Evolutionary conservation across 108 stramenopile species (phyloP).

Genomic region (Phaeodactylum tricornutum): DNA sequence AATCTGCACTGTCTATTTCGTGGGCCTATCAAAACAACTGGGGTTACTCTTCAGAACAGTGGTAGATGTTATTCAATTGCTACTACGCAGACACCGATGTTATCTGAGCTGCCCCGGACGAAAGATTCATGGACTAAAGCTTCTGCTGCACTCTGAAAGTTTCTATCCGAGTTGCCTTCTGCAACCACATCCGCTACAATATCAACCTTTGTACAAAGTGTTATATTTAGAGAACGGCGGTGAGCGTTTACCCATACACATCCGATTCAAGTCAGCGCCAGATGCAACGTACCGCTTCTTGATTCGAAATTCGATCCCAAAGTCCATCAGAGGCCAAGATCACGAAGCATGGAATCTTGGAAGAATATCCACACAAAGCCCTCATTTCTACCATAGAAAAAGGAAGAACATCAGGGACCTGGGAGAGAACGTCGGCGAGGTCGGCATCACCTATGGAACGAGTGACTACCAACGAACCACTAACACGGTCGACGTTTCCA

Average conservation of each 20-base stretch:
- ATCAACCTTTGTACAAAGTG: constrained; percentile 11
- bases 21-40: too few species aligned
- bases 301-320: constrained; percentile 89
- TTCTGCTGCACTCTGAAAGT: constrained; percentile 72
- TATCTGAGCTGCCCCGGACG: constrained; percentile 85
- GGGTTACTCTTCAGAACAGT: too few species aligned
- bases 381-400: constrained; percentile 35
- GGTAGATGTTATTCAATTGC: constrained; percentile 7
- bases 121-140: constrained; percentile 78
- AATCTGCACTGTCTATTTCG: too few species aligned
- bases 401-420: constrained; percentile 50
- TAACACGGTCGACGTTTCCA: constrained; percentile 58
- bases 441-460: constrained; percentile 75
- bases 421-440: constrained; percentile 49
- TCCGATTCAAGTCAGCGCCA: constrained; percentile 15
- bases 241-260: neutral
- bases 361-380: constrained; percentile 21
- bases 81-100: constrained; percentile 88
- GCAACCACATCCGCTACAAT: constrained; percentile 38
- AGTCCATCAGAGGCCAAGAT: constrained; percentile 91
- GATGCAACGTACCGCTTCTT: constrained; percentile 56
- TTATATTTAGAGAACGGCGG: neutral
- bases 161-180: constrained; percentile 6
- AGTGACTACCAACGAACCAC: constrained; percentile 87
- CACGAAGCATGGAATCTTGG: constrained; percentile 59